Percentiles rank a stretch among this genome's conserved stretches.
phyloP scores from a whole-genome alignment of 2,329 filamentous ascomycete genomes.

The Cadophora luteo-olivacea region DNA sequence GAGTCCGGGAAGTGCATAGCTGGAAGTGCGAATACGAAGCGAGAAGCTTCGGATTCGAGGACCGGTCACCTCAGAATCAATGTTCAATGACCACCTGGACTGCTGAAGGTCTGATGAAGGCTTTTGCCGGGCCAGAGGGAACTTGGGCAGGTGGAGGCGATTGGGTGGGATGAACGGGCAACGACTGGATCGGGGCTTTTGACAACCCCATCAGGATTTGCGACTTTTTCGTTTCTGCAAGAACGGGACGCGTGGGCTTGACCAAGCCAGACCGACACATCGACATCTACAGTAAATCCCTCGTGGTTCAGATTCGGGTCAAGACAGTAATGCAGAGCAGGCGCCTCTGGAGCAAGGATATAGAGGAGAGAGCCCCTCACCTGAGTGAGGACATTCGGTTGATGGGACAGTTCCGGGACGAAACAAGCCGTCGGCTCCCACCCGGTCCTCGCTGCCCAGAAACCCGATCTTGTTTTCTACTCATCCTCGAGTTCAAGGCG shows the following conservation, averaged over 20 bases:
- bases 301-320: background rate
- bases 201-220: background rate
- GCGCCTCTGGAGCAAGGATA: background rate
- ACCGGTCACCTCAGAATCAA: background rate
- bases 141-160: conserved; percentile 4
- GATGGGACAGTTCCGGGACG: background rate
- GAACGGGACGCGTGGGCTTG: conserved; percentile 5
- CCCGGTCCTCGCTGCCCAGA: background rate
- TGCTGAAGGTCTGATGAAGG: too few species aligned
- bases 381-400: background rate
- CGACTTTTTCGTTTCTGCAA: background rate
- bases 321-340: background rate
- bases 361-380: background rate
- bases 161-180: conserved; percentile 5
- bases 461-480: background rate
- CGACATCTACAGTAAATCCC: background rate
- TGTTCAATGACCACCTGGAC: too few species aligned
- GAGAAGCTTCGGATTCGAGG: background rate
- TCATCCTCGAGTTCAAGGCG: background rate
- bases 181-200: conserved; percentile 2
- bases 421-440: conserved; percentile 11
- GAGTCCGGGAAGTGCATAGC: too few species aligned
- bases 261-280: background rate
- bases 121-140: background rate
- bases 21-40: background rate